Evolutionary conservation across 108 stramenopile genomes (phyloP), one percentile per base, ranked within the genome.

Genomic region (Chaetoceros tenuissimus): DNA sequence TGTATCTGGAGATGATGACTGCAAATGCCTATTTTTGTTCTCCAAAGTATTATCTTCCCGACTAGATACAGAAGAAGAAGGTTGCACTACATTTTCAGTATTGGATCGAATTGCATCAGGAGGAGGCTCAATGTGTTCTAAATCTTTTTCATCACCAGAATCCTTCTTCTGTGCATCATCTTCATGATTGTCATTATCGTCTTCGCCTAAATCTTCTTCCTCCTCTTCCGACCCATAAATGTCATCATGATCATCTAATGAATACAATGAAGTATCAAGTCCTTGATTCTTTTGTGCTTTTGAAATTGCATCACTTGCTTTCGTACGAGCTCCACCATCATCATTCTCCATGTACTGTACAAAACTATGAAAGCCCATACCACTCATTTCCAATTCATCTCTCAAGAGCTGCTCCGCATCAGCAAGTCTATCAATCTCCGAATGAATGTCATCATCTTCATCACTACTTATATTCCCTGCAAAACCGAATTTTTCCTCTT

Each of bases 401-500:
- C 63, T 51, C 24, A 64, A 26, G 10, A 46, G 24, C 13, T 61
- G 28, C 26, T 61, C 60, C 50, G 60, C 31, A 2, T 46, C 60
- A 16, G 60, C 60, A 22, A 55, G 27, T 55, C 54, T 13, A n/a
- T 23, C 8, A 19, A 72, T 26, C 53, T 73, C 71, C 5, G 51
- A 48, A 44, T 77, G 71, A 31, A 71, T 52, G 24, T 62, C 64
- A 52, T 77, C 76, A 57, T 77, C 72, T 49, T 69, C 68, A 26
- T 63, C 68, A 31, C 34, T 40, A 40, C 34, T 13, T 10, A 40
- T 13, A 13, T 40, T 13, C 34, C 8, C 34, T 13, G 34, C 8
- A 10, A 40, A 40, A 24, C 25, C 49, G 16, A 24, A 25, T 16
- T 51, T 51, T 51, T 24, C 16, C 16, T 24, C 49, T 51, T 72